A percentile compares a stretch with the other conserved stretches of the same genome.
phyloP scores from a whole-genome alignment of 148 eudicot genomes.

The Talinum fruticosum region DNA sequence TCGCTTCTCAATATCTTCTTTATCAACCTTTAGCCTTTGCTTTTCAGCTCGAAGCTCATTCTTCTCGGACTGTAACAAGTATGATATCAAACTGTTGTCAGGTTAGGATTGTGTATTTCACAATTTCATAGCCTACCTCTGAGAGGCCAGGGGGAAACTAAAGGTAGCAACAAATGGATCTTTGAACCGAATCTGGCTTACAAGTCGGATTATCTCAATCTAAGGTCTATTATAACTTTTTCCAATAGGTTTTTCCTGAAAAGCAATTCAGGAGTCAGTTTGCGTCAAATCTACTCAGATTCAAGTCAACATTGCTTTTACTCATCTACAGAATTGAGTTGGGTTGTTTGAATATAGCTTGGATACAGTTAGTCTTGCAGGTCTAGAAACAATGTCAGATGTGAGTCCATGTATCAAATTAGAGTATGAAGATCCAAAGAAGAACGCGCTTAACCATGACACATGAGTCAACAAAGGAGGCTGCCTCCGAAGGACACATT shows the following conservation, averaged over 20 bases:
- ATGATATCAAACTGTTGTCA: background rate
- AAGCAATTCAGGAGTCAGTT: background rate
- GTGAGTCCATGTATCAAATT: too few relatives aligned
- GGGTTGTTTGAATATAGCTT: too few relatives aligned
- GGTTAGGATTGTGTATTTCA: background rate
- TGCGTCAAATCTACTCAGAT: background rate
- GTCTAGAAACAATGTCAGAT: too few relatives aligned
- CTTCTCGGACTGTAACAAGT: slow-evolving; percentile 55
- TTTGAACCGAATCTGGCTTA: background rate
- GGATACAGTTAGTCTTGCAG: too few relatives aligned
- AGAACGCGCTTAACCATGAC: too few relatives aligned
- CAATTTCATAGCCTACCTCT: background rate
- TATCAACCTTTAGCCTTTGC: slow-evolving; percentile 46
- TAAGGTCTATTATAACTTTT: background rate
- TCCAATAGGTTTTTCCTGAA: background rate
- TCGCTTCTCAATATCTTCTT: slow-evolving; percentile 52
- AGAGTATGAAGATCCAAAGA: too few relatives aligned
- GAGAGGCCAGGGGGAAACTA: too few relatives aligned
- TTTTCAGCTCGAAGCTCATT: slow-evolving; percentile 65
- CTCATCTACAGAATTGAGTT: too few relatives aligned
- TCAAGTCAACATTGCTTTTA: too few relatives aligned
- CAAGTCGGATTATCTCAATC: background rate
- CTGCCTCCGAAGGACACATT: too few relatives aligned
- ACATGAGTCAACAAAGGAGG: too few relatives aligned
- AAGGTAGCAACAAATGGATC: too few relatives aligned